Percentiles rank a stretch among this genome's conserved stretches.
phyloP scores from a whole-genome alignment of 2,329 filamentous ascomycete genomes.

The Aspergillus costaricaensis region DNA sequence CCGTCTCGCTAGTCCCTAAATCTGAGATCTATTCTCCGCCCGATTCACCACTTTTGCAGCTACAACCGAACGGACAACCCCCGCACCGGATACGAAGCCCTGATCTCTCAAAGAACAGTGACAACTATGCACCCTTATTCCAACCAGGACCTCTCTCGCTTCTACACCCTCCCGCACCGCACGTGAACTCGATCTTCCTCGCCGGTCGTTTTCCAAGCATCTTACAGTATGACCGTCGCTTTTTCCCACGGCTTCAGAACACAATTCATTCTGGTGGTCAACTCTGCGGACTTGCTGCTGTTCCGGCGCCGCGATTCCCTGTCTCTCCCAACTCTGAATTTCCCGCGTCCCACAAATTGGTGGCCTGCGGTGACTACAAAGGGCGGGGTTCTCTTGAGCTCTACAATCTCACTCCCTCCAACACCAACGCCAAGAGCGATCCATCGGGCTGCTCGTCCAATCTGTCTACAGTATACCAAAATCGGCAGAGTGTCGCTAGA shows the following conservation, averaged over 20 bases:
- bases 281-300: conserved; percentile 69
- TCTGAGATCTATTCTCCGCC: conserved; percentile 34
- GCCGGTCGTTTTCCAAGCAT: conserved; percentile 87
- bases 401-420: conserved; percentile 54
- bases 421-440: conserved; percentile 28
- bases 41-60: conserved; percentile 36
- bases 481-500: conserved; percentile 78
- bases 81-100: conserved; percentile 42
- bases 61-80: conserved; percentile 37
- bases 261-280: conserved; percentile 83
- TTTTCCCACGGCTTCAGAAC: conserved; percentile 73
- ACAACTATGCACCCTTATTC: conserved; percentile 68
- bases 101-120: conserved; percentile 36
- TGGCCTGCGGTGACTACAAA: conserved; percentile 88
- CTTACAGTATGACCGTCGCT: conserved; percentile 83
- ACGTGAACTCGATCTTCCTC: conserved; percentile 79
- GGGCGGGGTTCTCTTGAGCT: conserved; percentile 86
- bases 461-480: conserved; percentile 58
- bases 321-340: conserved; percentile 39
- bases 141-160: conserved; percentile 83
- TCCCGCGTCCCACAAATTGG: conserved; percentile 64
- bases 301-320: conserved; percentile 60
- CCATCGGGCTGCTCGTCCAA: conserved; percentile 30
- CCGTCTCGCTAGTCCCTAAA: conserved; percentile 27
- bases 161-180: conserved; percentile 68